A percentile compares a stretch with the other conserved stretches of the same genome.
Conservation (phyloP, 1,139 yeast genomes). For the Kurtzmaniella natalensis region DNA sequence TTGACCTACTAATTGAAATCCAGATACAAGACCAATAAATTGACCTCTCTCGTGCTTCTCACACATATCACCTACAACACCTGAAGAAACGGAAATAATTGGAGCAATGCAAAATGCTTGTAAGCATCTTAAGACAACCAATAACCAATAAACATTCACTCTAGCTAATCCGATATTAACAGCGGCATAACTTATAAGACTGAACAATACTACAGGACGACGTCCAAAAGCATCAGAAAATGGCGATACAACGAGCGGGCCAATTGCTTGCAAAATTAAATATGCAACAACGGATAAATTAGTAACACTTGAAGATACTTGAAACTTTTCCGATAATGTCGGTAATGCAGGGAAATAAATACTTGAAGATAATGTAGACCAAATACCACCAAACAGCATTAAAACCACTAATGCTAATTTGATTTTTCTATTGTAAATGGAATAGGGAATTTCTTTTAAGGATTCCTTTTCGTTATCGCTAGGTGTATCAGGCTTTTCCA, state of each 20-base stretch:
- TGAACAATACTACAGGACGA: constrained; percentile 55
- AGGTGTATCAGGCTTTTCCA: too few species aligned
- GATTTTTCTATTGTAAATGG: too few species aligned
- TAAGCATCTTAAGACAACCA: constrained; percentile 27
- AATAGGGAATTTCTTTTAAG: too few species aligned
- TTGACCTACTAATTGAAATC: constrained; percentile 34
- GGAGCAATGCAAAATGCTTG: constrained; percentile 43
- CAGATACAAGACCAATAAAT: constrained; percentile 34
- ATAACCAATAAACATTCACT: constrained; percentile 21
- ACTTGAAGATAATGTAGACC: constrained; percentile 65
- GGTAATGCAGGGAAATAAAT: constrained; percentile 73
- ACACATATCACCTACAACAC: constrained; percentile 38
- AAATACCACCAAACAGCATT: constrained; percentile 33
- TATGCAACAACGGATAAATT: constrained; percentile 71
- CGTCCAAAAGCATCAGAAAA: constrained; percentile 70
- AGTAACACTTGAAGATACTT: constrained; percentile 49
- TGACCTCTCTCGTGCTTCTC: constrained; percentile 33
- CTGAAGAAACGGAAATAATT: constrained; percentile 33
- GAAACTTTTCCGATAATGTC: constrained; percentile 45
- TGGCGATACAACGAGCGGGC: constrained; percentile 62
- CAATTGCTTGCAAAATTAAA: constrained; percentile 63
- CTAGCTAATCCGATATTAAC: constrained; percentile 24
- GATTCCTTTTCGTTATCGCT: too few species aligned
- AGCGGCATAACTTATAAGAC: constrained; percentile 27
- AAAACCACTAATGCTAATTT: constrained; percentile 18